Conservation (phyloP, 75 land plant species). For the Chamaecyparis obtusa region DNA sequence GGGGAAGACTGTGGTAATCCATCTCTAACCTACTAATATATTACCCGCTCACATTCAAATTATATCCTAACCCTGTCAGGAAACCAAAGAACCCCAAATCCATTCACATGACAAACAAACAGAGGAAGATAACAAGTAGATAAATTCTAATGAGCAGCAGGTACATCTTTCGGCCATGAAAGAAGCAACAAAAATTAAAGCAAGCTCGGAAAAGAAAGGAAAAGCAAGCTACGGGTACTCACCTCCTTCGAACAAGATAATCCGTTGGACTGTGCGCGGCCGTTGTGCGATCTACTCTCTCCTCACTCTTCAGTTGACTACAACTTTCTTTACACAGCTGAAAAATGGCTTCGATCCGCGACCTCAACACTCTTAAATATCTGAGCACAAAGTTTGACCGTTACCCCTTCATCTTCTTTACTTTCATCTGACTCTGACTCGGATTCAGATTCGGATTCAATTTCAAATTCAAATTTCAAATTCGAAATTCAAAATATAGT, state of each 20-base stretch:
- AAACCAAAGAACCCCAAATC: neutral
- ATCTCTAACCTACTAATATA: neutral
- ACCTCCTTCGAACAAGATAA: neutral
- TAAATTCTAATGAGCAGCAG: neutral
- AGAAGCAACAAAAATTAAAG: neutral
- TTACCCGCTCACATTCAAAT: neutral
- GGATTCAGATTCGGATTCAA: no score
- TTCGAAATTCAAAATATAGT: neutral
- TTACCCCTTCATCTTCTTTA: neutral
- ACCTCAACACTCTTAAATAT: neutral
- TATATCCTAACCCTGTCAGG: neutral
- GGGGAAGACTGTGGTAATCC: constrained; percentile 42
- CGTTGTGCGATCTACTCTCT: neutral
- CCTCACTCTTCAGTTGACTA: neutral
- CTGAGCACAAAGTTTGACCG: neutral
- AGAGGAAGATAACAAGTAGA: neutral
- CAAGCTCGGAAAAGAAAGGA: neutral
- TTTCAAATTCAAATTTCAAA: neutral
- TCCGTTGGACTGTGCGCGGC: neutral
- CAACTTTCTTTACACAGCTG: neutral
- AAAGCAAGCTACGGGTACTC: neutral
- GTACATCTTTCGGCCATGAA: neutral
- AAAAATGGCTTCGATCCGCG: neutral
- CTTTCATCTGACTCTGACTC: neutral
- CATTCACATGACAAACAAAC: neutral